Evolutionary conservation across 2,329 filamentous ascomycete species (phyloP), one percentile per base, ranked within the genome.

Genomic region (Orbilia brochopaga): DNA sequence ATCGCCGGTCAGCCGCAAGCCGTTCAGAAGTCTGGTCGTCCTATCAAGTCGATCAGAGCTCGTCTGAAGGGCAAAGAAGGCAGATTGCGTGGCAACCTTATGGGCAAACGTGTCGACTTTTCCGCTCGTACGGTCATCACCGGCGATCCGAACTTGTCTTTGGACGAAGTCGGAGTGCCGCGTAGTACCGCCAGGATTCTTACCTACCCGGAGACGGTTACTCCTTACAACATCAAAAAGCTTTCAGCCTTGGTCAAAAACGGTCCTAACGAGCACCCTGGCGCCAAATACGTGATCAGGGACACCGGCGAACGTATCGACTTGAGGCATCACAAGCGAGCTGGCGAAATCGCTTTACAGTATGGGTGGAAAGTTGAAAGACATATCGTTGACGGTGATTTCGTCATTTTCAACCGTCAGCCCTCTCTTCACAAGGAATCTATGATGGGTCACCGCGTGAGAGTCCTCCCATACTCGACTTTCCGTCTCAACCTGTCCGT

Each of bases 71-170:
- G 95, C 74, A 99, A 99, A 82, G 94, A 99, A 79, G 94, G 94
- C 76, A 92, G 94, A 84, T 87, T 99, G 23, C 89, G 94, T 82
- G 94, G 95, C 79, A 99, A 99, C 81, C 83, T 99, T 84, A 99
- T 99, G 95, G 94, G 94, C 74, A 99, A 99, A 82, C 92, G 92
- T 87, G 94, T 99, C 73, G 94, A 99, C 79, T 99, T 99, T 78
- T 99, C 95, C 0, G 95, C 95, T 40, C 94, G 94, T 88, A 99
- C 95, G 32, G 94, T 99, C 82, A 99, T 99, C 80, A 99, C 95
- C 58, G 94, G 94, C 82, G 94, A 99, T 79, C 94, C 94, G 69
- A 99, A 97, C 79, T 82, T 99, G 75, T 96, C 92, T 27, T 85
- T 99, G 27, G 93, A 99, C 78, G 92, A 99, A 82, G 95, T 99